Evolutionary conservation across 176 grass and related monocot species (phyloP).

Genomic region (Phoenix dactylifera): DNA sequence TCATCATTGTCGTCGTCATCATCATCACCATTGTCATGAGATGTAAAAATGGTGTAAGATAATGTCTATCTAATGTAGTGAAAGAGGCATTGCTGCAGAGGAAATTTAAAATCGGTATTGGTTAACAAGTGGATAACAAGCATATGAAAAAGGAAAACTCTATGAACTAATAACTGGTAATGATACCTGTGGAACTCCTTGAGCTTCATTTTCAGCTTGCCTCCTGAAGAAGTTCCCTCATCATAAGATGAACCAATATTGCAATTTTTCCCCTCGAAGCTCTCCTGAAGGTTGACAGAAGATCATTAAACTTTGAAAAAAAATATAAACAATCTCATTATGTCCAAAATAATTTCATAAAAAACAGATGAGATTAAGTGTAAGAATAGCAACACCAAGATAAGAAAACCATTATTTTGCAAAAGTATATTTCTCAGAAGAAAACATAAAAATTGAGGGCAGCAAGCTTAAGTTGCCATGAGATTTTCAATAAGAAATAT

Average conservation of each 20-base stretch:
- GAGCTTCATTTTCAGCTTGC: slow-evolving; percentile 81
- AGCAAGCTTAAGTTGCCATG: no score
- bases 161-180: slow-evolving; percentile 1
- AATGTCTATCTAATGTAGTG: slow-evolving; percentile 89
- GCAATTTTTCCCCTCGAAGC: slow-evolving; percentile 55
- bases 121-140: not conserved
- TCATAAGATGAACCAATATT: slow-evolving; percentile 62
- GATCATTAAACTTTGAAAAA: no score
- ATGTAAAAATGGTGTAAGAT: slow-evolving; percentile 96
- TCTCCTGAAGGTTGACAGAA: slow-evolving; percentile 16
- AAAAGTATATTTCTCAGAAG: no score
- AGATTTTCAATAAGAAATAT: no score
- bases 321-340: no score
- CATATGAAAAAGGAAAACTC: not conserved
- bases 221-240: slow-evolving; percentile 69
- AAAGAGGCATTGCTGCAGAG: slow-evolving; percentile 79
- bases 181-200: slow-evolving; percentile 91
- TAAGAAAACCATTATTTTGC: no score
- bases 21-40: slow-evolving; percentile 17
- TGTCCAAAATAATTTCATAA: no score
- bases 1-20: slow-evolving; percentile 30
- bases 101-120: not conserved
- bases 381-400: no score
- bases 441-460: no score
- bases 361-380: no score